These are phyloP conservation scores for Stylosanthes scabra DNA, from an alignment of 331 rosid genomes.

Conservation along the genomic window DNA sequence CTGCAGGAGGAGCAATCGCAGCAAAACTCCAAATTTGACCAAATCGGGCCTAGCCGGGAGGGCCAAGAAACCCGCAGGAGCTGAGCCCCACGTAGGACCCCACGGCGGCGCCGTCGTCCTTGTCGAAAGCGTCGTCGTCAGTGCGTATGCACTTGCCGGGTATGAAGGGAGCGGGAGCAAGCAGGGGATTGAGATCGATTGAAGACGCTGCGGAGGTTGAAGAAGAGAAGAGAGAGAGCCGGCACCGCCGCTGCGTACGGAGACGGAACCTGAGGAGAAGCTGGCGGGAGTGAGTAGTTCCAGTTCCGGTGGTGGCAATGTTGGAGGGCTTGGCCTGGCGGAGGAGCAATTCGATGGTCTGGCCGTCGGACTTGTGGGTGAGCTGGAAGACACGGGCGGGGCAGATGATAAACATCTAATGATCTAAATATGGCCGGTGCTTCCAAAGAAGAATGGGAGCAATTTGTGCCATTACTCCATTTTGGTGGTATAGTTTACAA, in stretches of 20 bases:
- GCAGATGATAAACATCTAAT: constrained; percentile 77
- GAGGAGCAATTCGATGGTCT: constrained; percentile 81
- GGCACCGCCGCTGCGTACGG: neutral
- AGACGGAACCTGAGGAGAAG: constrained; percentile 43
- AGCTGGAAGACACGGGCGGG: constrained; percentile 77
- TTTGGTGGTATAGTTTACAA: no score
- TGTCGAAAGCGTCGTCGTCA: constrained; percentile 47
- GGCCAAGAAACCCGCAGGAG: constrained; percentile 80
- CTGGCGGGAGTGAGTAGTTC: constrained; percentile 58
- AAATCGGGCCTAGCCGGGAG: constrained; percentile 75
- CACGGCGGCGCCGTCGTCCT: constrained; percentile 51
- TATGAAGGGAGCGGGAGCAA: constrained; percentile 55
- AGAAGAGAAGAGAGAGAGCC: constrained; percentile 18
- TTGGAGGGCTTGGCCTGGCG: constrained; percentile 74
- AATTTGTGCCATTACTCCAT: no score
- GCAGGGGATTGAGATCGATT: constrained; percentile 55
- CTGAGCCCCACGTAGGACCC: constrained; percentile 39
- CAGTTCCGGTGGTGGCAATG: constrained; percentile 71
- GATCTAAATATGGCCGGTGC: constrained; percentile 74
- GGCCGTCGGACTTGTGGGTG: constrained; percentile 78
- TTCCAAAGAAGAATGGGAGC: no score
- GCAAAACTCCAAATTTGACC: constrained; percentile 86
- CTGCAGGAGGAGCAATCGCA: constrained; percentile 61
- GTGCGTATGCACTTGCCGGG: constrained; percentile 63
- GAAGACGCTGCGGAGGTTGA: constrained; percentile 33